Conservation (phyloP, 208 protist genomes). For the Tritrichomonas foetus region DNA sequence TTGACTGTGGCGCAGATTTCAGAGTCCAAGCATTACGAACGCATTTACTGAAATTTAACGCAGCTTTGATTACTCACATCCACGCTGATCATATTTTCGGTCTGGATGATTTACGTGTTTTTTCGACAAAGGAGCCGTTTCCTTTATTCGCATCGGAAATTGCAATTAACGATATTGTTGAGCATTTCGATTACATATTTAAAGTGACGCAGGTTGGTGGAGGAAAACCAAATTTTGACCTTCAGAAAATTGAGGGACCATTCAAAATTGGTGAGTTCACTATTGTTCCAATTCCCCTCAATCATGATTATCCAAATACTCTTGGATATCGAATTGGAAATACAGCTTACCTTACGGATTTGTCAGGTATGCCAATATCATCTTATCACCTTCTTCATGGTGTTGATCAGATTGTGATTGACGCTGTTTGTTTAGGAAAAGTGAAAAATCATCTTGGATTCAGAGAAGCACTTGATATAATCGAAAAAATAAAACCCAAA, state of each 20-base stretch:
- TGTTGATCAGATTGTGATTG: not conserved
- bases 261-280: not conserved
- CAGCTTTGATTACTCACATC: not conserved
- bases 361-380: not conserved
- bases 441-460: not conserved
- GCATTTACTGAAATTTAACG: not conserved
- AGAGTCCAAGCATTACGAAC: not conserved
- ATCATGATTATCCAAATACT: not conserved
- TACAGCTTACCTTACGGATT: not conserved
- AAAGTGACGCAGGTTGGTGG: not conserved
- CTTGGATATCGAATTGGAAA: not conserved
- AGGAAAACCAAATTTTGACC: not conserved
- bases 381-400: not conserved
- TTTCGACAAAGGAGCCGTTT: not conserved
- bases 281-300: not conserved
- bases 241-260: not conserved
- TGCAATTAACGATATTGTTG: not conserved
- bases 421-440: not conserved
- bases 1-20: not conserved
- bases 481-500: not conserved
- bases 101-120: not conserved
- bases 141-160: not conserved
- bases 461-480: not conserved
- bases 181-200: not conserved
- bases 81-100: not conserved